phyloP scores from a whole-genome alignment of 805 yeast species.

The Schwanniomyces pseudopolymorphus region DNA sequence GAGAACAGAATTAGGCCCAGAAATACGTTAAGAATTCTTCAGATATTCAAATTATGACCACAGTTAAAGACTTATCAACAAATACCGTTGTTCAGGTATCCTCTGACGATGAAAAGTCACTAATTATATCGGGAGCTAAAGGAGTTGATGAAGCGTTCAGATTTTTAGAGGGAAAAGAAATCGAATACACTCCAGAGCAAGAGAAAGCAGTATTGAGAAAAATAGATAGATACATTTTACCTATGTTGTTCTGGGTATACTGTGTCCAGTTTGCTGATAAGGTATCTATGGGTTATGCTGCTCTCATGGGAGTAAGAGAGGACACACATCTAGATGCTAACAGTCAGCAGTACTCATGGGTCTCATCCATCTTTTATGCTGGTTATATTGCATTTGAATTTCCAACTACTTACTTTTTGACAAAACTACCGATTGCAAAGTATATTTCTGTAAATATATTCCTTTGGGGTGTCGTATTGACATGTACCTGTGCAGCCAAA shows the following conservation, averaged over 20 bases:
- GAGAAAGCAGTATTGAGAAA: not conserved
- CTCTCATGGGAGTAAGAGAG: constrained; percentile 43
- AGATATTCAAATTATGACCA: too few species aligned
- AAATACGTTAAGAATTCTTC: too few species aligned
- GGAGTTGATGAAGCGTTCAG: too few species aligned
- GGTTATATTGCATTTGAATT: constrained; percentile 19
- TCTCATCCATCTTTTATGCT: constrained; percentile 43
- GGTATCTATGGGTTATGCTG: constrained; percentile 42
- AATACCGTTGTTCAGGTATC: too few species aligned
- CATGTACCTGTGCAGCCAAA: constrained; percentile 2
- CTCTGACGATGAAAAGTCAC: too few species aligned
- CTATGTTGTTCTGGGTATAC: constrained; percentile 32
- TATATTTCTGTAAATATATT: constrained; percentile 13
- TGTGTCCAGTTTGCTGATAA: constrained; percentile 46
- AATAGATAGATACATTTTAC: constrained; percentile 16
- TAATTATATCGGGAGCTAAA: too few species aligned
- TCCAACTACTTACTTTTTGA: constrained; percentile 7
- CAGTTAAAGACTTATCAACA: too few species aligned
- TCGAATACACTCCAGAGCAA: too few species aligned
- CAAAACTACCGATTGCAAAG: constrained; percentile 19
- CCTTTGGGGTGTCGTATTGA: constrained; percentile 8
- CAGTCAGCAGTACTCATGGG: constrained; percentile 44
- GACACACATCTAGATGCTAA: constrained; percentile 34
- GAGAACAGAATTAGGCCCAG: too few species aligned
- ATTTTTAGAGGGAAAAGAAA: too few species aligned